Base-by-base conservation (phyloP, 805 yeast species). In the Metschnikowia amazonensis region DNA sequence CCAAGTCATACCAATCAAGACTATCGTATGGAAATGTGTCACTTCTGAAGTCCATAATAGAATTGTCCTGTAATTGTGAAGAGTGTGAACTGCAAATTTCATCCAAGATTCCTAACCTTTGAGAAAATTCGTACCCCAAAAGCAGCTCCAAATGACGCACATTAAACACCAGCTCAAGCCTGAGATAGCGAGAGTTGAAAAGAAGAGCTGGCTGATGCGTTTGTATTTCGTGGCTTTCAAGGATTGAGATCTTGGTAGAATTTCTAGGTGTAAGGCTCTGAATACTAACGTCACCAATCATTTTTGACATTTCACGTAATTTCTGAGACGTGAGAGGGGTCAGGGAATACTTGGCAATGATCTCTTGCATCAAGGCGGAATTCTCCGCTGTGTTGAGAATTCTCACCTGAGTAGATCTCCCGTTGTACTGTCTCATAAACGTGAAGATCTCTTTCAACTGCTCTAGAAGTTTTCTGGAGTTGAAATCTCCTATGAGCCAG, bases 401-500 rank as follows among this genome's bases (percentile, higher is more conserved):
- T 33, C 70, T 56, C 8, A 77, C 50, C 47, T 72, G 79, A 1
- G 75, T 51, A 13, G 72, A 68, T 21, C 46, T 31, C 13, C 51
- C 46, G 13, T 57, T 53, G 14, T 63, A 51, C 8, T 52, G 25
- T 38, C 55, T 38, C 54, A 62, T 42, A 43, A 58, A 48, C 32
- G 61, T 51, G 28, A 75, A 50, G 0, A 74, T 48, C 27, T 66
- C 66, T 17, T 61, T 42, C 8, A 84, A 56, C 57, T 84, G 87
- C 4, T 63, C 49, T 24, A 75, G 53, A 6, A 76, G 65, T 4
- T 57, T 36, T 2, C 51, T 25, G 2, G 69, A 56, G 23, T 67
- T 63, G 46, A 83, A 74, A 54, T 82, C 79, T 30, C 87, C 94
- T 43, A 81, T 69, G 9, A 85, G 52, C 63, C 88, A 81, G 7